Evolutionary conservation across 345 rosid genomes (phyloP), one percentile per base, ranked within the genome.

Genomic region (Toxicodendron radicans): DNA sequence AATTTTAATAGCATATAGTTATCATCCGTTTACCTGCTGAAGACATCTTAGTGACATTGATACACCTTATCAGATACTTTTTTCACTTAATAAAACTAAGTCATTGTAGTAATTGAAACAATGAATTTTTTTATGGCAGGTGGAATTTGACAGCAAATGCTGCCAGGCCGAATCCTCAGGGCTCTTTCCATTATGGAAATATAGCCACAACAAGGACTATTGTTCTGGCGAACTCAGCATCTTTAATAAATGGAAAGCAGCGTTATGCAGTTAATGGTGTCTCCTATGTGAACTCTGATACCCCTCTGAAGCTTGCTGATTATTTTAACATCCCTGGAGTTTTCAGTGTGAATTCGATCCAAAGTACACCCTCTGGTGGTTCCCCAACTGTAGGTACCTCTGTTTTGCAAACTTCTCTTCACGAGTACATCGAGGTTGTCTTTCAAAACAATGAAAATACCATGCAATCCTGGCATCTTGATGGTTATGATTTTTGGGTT

Each of bases 151-250:
- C 97, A 5, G 90, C 97, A 58, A 94, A 83, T 80, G 97, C 97
- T 67, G 97, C 98, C 23, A 90, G 98, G 76, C 97, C 97, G n/a
- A 94, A 94, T 74, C 98, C 98, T 70, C 97, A 94, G 78, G 98
- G 98, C 11, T 94, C 98, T 0, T 94, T 32, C 81, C 98, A 94
- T 65, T 94, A 94, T 5, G 98, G 98, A 73, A 81, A 57, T 72
- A 89, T 94, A 69, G 66, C 33, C 12, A 45, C 88, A 18, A 84
- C 93, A 2, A 86, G 77, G 82, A 83, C 90, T 13, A 81, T 90
- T 30, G 76, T 86, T 0, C 77, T 92, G 81, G 83, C 87, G n/a
- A 94, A 85, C 72, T 88, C 98, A 13, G 97, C 89, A 21, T 87
- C 92, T 58, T 70, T 90, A 27, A 88, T 94, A 2, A 92, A 87